These are phyloP conservation scores for Aspergillus campestris DNA, from an alignment of 495 filamentous ascomycete species.

Conservation along the genomic window DNA sequence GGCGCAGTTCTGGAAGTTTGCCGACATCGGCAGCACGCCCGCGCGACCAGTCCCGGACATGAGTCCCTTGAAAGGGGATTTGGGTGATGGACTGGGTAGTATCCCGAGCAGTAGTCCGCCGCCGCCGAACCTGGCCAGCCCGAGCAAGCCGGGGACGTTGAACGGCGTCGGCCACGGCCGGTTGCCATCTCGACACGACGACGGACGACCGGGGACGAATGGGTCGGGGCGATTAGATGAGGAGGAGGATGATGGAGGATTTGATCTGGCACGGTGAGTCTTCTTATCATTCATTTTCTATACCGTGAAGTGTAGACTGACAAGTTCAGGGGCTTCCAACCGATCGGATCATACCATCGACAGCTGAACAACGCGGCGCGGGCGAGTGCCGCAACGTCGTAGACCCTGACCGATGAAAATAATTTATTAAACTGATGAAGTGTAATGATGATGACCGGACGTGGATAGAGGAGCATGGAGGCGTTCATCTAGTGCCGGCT, in stretches of 20 bases:
- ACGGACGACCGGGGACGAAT: constrained; percentile 9
- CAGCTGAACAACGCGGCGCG: constrained; percentile 40
- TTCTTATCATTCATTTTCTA: background rate
- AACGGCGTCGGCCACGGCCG: constrained; percentile 27
- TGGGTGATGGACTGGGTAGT: constrained; percentile 39
- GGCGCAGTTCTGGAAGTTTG: constrained; percentile 95
- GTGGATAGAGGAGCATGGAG: too few species aligned
- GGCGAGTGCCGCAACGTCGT: constrained; percentile 21
- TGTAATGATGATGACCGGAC: background rate
- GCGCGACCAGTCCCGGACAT: constrained; percentile 52
- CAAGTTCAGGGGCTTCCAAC: constrained; percentile 55
- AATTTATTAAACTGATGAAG: background rate
- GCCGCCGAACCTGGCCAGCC: constrained; percentile 40
- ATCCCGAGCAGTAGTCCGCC: constrained; percentile 61
- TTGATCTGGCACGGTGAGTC: constrained; percentile 59
- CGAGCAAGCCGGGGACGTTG: constrained; percentile 36
- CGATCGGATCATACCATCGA: constrained; percentile 59
- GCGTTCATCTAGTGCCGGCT: too few species aligned
- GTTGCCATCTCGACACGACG: constrained; percentile 29
- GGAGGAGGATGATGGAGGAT: constrained; percentile 49
- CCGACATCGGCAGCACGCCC: constrained; percentile 63
- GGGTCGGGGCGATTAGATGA: constrained; percentile 18
- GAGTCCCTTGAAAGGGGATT: constrained; percentile 49
- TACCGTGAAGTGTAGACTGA: constrained; percentile 18
- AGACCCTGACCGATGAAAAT: background rate